These are phyloP conservation scores for Apiosordaria backusii DNA, from an alignment of 495 filamentous ascomycete species.

Conservation along the genomic window DNA sequence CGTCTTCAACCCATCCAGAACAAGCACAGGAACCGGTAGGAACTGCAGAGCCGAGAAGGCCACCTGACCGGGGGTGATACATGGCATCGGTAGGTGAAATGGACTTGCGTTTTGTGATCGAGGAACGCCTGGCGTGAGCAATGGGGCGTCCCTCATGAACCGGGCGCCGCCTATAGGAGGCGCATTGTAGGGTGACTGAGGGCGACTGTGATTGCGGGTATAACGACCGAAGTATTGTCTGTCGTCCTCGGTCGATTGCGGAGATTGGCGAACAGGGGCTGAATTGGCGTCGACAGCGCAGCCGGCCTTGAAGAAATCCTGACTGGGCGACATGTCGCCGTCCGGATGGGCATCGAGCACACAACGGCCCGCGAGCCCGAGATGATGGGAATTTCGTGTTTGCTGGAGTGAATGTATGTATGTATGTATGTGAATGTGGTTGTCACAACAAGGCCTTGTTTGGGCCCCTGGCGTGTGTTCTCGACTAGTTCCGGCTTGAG, in stretches of 20 bases:
- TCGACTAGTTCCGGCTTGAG: neutral
- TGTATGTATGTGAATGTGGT: neutral
- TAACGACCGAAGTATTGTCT: neutral
- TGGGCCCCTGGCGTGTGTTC: neutral
- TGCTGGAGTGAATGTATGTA: neutral
- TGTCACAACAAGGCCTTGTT: neutral
- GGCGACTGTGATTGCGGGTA: neutral
- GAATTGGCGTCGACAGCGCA: constrained; percentile 78
- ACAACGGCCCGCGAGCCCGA: neutral
- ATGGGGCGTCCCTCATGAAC: constrained; percentile 9
- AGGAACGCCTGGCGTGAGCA: neutral
- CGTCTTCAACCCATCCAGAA: constrained; percentile 59
- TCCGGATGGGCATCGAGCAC: neutral
- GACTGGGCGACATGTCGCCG: constrained; percentile 55
- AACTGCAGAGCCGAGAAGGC: constrained; percentile 65
- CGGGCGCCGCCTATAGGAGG: neutral
- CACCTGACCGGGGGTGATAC: constrained; percentile 41
- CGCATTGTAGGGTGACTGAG: neutral
- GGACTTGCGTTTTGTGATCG: constrained; percentile 33
- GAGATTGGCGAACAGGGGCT: constrained; percentile 8
- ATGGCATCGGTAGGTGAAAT: constrained; percentile 37
- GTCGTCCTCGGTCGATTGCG: neutral
- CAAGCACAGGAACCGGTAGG: constrained; percentile 62
- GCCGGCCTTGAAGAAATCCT: constrained; percentile 81
- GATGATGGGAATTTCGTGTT: neutral